Conservation (phyloP, 2,329 filamentous ascomycete genomes). For the Cercospora nicotianae region DNA sequence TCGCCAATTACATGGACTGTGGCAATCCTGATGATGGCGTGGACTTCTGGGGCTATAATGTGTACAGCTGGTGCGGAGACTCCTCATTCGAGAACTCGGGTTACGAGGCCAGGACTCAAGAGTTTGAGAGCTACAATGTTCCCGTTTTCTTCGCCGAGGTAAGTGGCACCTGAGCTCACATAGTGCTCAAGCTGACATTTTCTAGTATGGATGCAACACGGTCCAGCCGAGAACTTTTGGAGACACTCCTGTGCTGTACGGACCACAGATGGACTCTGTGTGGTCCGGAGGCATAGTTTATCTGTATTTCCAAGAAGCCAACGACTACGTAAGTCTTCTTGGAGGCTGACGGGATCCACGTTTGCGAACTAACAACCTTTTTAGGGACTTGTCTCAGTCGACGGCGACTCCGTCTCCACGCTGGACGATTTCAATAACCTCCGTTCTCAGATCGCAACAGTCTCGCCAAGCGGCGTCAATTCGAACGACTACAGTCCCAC, state of each 20-base stretch:
- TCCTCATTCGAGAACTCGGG: slow-evolving; percentile 75
- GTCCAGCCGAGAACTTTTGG: slow-evolving; percentile 72
- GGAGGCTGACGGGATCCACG: background rate
- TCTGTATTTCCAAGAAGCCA: slow-evolving; percentile 92
- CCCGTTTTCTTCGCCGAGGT: slow-evolving; percentile 93
- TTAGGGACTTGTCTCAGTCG: slow-evolving; percentile 63
- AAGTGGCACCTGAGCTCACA: background rate
- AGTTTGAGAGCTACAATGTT: slow-evolving; percentile 86
- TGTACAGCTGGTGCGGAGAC: slow-evolving; percentile 97
- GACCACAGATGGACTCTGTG: slow-evolving; percentile 75
- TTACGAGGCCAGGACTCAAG: slow-evolving; percentile 77
- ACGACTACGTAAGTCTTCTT: slow-evolving; percentile 62
- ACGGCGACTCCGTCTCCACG: slow-evolving; percentile 61
- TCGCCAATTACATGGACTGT: slow-evolving; percentile 95
- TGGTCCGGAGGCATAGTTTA: slow-evolving; percentile 98
- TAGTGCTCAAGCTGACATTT: background rate
- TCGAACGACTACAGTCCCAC: slow-evolving; percentile 67
- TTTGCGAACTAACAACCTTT: background rate
- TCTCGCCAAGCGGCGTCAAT: slow-evolving; percentile 64
- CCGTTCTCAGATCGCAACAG: slow-evolving; percentile 66
- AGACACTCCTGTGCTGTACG: slow-evolving; percentile 81
- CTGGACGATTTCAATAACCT: slow-evolving; percentile 74
- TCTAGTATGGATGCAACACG: slow-evolving; percentile 84
- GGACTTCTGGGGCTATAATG: slow-evolving; percentile 99
- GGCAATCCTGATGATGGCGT: slow-evolving; percentile 67